These are phyloP conservation scores for Botryosphaeria dothidea DNA, from an alignment of 2,329 filamentous ascomycete species.

Conservation along the genomic window DNA sequence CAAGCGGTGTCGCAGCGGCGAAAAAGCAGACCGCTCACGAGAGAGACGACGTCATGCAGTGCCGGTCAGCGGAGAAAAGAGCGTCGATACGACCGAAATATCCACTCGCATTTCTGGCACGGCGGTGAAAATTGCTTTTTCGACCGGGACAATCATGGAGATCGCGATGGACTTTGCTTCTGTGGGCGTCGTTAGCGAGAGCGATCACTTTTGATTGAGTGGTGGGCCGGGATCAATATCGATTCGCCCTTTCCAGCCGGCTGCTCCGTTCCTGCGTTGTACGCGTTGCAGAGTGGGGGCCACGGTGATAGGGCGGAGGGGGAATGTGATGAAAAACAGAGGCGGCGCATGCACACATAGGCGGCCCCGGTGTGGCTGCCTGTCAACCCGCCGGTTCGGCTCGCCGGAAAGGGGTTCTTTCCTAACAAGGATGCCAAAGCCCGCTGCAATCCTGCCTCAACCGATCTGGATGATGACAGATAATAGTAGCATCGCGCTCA, in stretches of 20 bases:
- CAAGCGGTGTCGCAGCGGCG: neutral
- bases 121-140: neutral
- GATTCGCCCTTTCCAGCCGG: conserved; percentile 7
- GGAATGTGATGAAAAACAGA: neutral
- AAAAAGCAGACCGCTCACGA: neutral
- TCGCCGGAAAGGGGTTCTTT: neutral
- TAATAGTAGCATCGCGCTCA: neutral
- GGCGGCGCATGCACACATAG: neutral
- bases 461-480: neutral
- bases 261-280: conserved; percentile 3
- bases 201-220: neutral
- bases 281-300: neutral
- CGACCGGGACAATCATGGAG: neutral
- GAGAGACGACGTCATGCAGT: neutral
- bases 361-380: conserved; percentile 1
- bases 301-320: neutral
- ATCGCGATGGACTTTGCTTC: neutral
- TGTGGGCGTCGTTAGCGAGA: neutral
- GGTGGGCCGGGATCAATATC: neutral
- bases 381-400: conserved; percentile 12
- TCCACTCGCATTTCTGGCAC: neutral
- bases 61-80: neutral
- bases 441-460: neutral
- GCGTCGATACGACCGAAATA: neutral
- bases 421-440: neutral